Evolutionary conservation across 2,329 filamentous ascomycete species (phyloP).

Genomic region (Apiospora hydei): DNA sequence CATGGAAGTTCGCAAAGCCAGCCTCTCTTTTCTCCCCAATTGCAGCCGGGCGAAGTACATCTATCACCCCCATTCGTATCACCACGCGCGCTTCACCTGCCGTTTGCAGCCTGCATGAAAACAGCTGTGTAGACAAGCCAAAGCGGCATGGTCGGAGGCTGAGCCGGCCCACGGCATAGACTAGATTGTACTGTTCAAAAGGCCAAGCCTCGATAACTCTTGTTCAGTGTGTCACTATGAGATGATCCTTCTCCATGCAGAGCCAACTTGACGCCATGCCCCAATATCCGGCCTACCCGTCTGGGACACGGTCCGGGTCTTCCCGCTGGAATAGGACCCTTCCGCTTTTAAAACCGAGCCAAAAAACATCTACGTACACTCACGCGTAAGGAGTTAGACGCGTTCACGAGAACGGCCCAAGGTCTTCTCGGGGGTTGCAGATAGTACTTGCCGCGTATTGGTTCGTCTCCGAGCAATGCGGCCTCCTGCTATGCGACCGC

Average conservation of each 20-base stretch:
- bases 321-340: slow-evolving; percentile 20
- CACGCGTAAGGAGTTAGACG: slow-evolving; percentile 21
- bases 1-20: slow-evolving; percentile 35
- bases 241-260: slow-evolving; percentile 14
- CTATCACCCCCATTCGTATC: slow-evolving; percentile 36
- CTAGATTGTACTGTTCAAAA: slow-evolving; percentile 5
- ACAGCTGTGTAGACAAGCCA: slow-evolving; percentile 32
- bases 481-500: slow-evolving; percentile 43
- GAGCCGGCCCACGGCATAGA: slow-evolving; percentile 21
- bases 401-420: slow-evolving; percentile 13
- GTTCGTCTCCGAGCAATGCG: slow-evolving; percentile 40
- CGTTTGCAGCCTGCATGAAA: slow-evolving; percentile 37
- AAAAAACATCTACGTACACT: slow-evolving; percentile 14
- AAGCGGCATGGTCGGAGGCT: slow-evolving; percentile 26
- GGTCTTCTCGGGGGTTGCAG: slow-evolving; percentile 18
- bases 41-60: slow-evolving; percentile 39
- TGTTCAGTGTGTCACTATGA: slow-evolving; percentile 25
- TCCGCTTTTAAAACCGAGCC: not conserved
- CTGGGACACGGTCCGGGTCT: slow-evolving; percentile 24
- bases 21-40: slow-evolving; percentile 35
- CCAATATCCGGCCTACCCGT: slow-evolving; percentile 23
- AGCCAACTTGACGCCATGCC: slow-evolving; percentile 10
- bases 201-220: slow-evolving; percentile 16
- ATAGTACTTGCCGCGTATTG: slow-evolving; percentile 38
- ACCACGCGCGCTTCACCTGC: slow-evolving; percentile 34